These are phyloP conservation scores for Tagetes patula DNA, from an alignment of 129 eudicot genomes.

Conservation along the genomic window DNA sequence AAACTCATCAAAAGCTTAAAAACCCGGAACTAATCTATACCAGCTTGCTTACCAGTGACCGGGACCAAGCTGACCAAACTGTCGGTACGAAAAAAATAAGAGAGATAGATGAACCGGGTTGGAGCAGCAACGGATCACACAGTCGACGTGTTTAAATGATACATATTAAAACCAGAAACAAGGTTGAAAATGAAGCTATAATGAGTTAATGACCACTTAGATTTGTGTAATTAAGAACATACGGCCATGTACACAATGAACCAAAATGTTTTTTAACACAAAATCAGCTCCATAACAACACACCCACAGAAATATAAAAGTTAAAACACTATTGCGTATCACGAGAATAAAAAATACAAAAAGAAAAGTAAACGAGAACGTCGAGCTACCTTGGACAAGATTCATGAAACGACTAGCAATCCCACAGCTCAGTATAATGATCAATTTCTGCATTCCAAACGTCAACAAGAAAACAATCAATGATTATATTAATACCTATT, in stretches of 20 bases:
- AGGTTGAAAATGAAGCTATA: constrained; percentile 11
- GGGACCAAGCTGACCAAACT: no score
- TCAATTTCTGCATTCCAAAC: constrained; percentile 30
- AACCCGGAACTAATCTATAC: no score
- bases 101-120: background rate
- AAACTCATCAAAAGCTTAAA: no score
- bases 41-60: no score
- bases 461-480: background rate
- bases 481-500: background rate
- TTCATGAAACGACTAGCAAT: constrained; percentile 20
- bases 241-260: constrained; percentile 11
- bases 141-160: background rate
- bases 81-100: no score
- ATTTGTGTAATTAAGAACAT: constrained; percentile 20
- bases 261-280: constrained; percentile 30
- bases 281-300: constrained; percentile 29
- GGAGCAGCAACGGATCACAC: background rate
- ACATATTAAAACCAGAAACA: background rate
- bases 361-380: constrained; percentile 19
- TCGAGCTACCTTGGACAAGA: constrained; percentile 16
- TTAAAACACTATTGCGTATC: constrained; percentile 23
- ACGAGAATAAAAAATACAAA: background rate
- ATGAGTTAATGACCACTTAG: constrained; percentile 3
- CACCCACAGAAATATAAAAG: constrained; percentile 27
- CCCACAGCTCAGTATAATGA: constrained; percentile 21